A percentile compares a stretch with the other conserved stretches of the same genome.
These are phyloP conservation scores for Auriscalpium microsporum DNA, from an alignment of 768 basidiomycete genomes.

Conservation along the genomic window DNA sequence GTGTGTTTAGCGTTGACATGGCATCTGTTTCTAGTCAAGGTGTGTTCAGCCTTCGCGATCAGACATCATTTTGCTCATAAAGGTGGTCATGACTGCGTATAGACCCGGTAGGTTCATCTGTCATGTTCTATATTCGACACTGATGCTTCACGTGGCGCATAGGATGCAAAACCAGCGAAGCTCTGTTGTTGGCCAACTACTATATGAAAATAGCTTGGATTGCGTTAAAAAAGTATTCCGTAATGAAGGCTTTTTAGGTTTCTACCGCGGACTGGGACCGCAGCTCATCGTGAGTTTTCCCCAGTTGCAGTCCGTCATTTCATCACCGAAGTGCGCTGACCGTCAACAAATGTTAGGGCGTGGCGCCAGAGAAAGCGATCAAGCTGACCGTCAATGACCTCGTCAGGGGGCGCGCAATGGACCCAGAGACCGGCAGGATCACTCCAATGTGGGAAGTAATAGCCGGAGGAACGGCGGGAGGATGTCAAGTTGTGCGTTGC, in stretches of 20 bases:
- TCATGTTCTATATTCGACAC: background rate
- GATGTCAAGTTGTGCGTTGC: conserved; percentile 87
- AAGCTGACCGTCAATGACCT: conserved; percentile 96
- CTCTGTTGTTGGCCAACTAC: conserved; percentile 90
- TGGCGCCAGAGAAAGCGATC: conserved; percentile 96
- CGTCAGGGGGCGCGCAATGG: conserved; percentile 72
- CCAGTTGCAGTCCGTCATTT: background rate
- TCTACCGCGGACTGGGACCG: conserved; percentile 93
- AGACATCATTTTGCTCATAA: background rate
- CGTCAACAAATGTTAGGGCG: conserved; percentile 46
- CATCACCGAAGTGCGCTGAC: background rate
- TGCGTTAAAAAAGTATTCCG: conserved; percentile 90
- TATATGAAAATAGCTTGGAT: conserved; percentile 95
- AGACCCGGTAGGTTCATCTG: conserved; percentile 47
- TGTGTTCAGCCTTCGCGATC: conserved; percentile 25
- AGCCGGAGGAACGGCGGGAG: conserved; percentile 91
- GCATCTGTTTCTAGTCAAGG: conserved; percentile 51
- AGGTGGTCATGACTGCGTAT: background rate
- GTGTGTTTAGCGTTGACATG: conserved; percentile 3
- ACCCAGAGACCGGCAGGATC: conserved; percentile 95
- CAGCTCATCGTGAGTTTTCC: conserved; percentile 67
- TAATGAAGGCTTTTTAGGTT: conserved; percentile 91
- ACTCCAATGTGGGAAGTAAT: conserved; percentile 82
- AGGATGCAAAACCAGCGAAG: conserved; percentile 98
- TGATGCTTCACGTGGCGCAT: conserved; percentile 1